phyloP scores from a whole-genome alignment of 108 stramenopile genomes.

The Nitzschia sp. region DNA sequence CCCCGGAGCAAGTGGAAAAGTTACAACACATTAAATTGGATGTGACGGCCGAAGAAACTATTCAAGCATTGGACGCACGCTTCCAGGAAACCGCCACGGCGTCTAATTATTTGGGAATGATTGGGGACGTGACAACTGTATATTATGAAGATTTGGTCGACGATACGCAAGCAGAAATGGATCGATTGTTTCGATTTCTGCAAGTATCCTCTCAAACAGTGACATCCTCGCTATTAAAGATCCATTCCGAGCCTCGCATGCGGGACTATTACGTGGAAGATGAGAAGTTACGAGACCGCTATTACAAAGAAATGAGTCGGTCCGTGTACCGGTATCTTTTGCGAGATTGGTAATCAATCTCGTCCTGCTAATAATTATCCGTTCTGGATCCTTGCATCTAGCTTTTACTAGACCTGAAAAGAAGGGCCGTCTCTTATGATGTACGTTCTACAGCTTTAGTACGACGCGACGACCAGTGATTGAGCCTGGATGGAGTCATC shows the following conservation, averaged over 20 bases:
- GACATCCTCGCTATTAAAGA: background rate
- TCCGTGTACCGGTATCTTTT: background rate
- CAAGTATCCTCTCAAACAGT: background rate
- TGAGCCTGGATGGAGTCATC: conserved; percentile 25
- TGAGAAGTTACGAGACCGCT: background rate
- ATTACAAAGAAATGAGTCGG: background rate
- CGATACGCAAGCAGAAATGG: background rate
- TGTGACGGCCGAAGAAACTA: background rate
- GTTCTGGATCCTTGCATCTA: too few relatives aligned
- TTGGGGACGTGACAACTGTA: background rate
- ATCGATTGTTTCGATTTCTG: background rate
- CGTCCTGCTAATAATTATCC: too few relatives aligned
- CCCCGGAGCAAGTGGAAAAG: background rate
- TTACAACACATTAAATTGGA: background rate
- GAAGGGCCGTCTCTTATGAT: too few relatives aligned
- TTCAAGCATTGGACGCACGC: background rate
- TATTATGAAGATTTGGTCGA: background rate
- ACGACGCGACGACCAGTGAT: conserved; percentile 31
- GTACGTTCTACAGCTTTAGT: conserved; percentile 22
- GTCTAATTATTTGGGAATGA: background rate
- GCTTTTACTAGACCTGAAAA: too few relatives aligned
- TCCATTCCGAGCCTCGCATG: background rate
- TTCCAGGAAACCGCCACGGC: background rate
- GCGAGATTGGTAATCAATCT: background rate
- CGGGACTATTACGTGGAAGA: background rate